Evolutionary conservation across 352 stramenopile genomes (phyloP), one percentile per base, ranked within the genome.

Genomic region (Globisporangium polare): DNA sequence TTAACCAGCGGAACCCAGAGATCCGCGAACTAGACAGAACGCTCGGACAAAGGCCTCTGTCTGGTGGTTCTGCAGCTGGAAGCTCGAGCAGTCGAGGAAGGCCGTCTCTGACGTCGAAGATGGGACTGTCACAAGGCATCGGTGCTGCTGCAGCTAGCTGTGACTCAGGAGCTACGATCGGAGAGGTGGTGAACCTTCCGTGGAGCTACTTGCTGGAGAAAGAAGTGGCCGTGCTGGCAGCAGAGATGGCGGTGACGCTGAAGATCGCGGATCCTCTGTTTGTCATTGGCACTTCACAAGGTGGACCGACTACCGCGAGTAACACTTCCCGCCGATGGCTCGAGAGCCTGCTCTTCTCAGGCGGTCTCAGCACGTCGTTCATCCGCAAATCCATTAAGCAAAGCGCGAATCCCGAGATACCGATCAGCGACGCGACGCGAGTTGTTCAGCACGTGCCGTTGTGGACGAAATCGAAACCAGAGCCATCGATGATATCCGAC

Each of bases 121-220:
- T 20, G 15, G 29, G 24, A 31, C 12, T 35, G 10, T 13, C 49
- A 7, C 24, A 33, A 33, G 29, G 27, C 49, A 6, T 24, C 7
- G n/a, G 51, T 3, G 37, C 26, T n/a, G 37, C 26, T n/a, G 6
- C 20, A 10, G 41, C 9, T 5, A 37, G 17, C 15, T 35, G 17
- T 7, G 3, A n/a, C 10, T 41, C 42, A 22, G 22, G 22, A n/a
- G 15, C 41, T 17, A 47, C 56, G n/a, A 65, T 76, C 6, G 66
- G 65, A 1, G 66, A 76, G 35, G 68, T 72, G 2, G 66, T 80
- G 31, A 51, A 53, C 1, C 54, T 90, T 0, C 80, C 77, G 0
- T 92, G 83, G 83, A 72, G 71, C 39, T 77, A 75, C 27, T 62
- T 78, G 49, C 60, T 93, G 0, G 75, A 93, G 55, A 92, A 90